A percentile compares a stretch with the other conserved stretches of the same genome.
phyloP scores from a whole-genome alignment of 1,284 basidiomycete species.

The Exobasidium rhododendri region DNA sequence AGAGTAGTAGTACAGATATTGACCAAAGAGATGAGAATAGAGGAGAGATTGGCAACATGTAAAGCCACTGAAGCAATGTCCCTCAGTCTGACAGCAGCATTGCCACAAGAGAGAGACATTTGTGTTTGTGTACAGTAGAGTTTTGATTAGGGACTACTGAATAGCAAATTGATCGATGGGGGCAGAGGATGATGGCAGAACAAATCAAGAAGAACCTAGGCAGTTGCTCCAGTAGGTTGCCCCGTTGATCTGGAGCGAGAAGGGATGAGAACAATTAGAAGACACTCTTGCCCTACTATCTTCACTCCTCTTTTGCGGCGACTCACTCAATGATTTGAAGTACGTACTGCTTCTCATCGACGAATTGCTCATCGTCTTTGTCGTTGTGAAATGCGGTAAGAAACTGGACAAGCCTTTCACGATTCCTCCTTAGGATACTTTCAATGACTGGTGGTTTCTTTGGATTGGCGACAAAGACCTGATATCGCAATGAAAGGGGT shows the following conservation, averaged over 20 bases:
- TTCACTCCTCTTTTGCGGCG: background rate
- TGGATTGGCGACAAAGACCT: constrained; percentile 94
- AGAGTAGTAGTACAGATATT: too few species aligned
- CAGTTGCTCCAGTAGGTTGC: constrained; percentile 14
- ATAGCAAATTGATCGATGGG: too few species aligned
- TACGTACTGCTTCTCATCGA: constrained; percentile 54
- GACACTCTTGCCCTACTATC: background rate
- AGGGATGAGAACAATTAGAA: background rate
- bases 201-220: too few species aligned
- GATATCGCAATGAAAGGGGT: constrained; percentile 48
- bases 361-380: constrained; percentile 66
- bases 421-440: constrained; percentile 82
- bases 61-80: too few species aligned
- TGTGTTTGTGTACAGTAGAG: too few species aligned
- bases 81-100: too few species aligned
- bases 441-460: constrained; percentile 97
- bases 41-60: too few species aligned
- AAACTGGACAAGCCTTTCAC: constrained; percentile 86
- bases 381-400: constrained; percentile 94
- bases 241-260: constrained; percentile 12
- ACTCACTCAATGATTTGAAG: constrained; percentile 48
- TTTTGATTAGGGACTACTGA: too few species aligned
- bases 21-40: too few species aligned
- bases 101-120: too few species aligned
- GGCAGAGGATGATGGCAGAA: too few species aligned